Evolutionary conservation across 306 rosid genomes (phyloP).

Genomic region (Corylus americana): DNA sequence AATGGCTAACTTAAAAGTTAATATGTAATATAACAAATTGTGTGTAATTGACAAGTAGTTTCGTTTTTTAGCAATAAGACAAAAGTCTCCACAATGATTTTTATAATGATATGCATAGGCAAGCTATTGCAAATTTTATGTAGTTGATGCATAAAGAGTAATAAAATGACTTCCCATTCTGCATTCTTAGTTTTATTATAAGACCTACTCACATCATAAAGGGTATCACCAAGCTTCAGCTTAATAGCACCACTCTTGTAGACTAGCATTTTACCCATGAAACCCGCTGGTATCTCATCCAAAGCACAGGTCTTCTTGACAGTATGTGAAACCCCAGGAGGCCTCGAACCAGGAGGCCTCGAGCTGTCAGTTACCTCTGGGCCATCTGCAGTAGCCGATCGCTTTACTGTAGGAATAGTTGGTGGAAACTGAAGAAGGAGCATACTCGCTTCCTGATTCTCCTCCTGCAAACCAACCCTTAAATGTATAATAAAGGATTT

Average conservation of each 20-base stretch:
- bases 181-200: constrained; percentile 14
- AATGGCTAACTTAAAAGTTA: neutral
- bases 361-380: constrained; percentile 31
- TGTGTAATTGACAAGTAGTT: neutral
- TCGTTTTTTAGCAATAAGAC: neutral
- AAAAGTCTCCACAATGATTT: neutral
- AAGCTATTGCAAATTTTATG: constrained; percentile 5
- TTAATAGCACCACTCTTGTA: constrained; percentile 79
- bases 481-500: constrained; percentile 27
- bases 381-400: constrained; percentile 30
- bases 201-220: constrained; percentile 70
- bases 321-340: constrained; percentile 21
- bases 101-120: neutral
- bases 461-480: constrained; percentile 59
- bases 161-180: neutral
- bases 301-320: constrained; percentile 36
- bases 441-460: constrained; percentile 57
- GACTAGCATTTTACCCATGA: constrained; percentile 81
- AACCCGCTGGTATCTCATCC: constrained; percentile 63
- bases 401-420: constrained; percentile 45
- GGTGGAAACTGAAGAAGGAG: constrained; percentile 64
- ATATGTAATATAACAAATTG: neutral
- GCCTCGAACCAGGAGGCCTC: constrained; percentile 24
- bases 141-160: constrained; percentile 2
- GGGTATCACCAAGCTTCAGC: constrained; percentile 71